A percentile compares a stretch with the other conserved stretches of the same genome.
Evolutionary conservation across 208 protist species (phyloP).

Genomic region (Leishmania braziliensis): DNA sequence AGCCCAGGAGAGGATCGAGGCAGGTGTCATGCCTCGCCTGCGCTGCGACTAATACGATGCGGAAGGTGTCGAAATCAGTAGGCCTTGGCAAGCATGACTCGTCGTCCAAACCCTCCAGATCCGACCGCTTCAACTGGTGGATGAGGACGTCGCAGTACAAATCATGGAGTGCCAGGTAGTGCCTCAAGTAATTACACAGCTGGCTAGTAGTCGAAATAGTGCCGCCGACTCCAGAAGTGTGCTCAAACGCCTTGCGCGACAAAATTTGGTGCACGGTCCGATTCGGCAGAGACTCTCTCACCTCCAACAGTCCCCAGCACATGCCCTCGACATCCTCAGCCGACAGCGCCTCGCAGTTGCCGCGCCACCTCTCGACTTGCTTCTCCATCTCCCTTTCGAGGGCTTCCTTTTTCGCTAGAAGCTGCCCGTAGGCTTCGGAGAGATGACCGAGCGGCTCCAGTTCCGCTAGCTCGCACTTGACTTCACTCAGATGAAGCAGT

Average conservation of each 20-base stretch:
- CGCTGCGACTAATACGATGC: neutral
- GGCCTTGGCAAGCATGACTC: conserved; percentile 10
- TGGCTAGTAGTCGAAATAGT: conserved; percentile 14
- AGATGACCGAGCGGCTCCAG: conserved; percentile 20
- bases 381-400: conserved; percentile 28
- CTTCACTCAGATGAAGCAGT: conserved; percentile 22
- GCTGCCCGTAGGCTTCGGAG: conserved; percentile 10
- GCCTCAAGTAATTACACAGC: conserved; percentile 33
- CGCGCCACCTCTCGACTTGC: conserved; percentile 32
- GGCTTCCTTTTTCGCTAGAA: conserved; percentile 24
- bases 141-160: conserved; percentile 37
- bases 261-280: conserved; percentile 38
- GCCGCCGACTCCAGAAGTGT: conserved; percentile 13
- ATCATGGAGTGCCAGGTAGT: conserved; percentile 36
- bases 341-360: conserved; percentile 18
- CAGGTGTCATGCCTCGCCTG: conserved; percentile 6
- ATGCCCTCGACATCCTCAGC: conserved; percentile 22
- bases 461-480: conserved; percentile 28
- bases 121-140: conserved; percentile 13
- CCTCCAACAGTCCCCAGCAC: conserved; percentile 34
- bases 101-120: conserved; percentile 6
- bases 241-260: conserved; percentile 33
- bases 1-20: neutral
- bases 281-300: conserved; percentile 33
- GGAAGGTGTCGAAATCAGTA: conserved; percentile 14